phyloP scores from a whole-genome alignment of 2,329 filamentous ascomycete genomes.

The Aspergillus ochraceus region DNA sequence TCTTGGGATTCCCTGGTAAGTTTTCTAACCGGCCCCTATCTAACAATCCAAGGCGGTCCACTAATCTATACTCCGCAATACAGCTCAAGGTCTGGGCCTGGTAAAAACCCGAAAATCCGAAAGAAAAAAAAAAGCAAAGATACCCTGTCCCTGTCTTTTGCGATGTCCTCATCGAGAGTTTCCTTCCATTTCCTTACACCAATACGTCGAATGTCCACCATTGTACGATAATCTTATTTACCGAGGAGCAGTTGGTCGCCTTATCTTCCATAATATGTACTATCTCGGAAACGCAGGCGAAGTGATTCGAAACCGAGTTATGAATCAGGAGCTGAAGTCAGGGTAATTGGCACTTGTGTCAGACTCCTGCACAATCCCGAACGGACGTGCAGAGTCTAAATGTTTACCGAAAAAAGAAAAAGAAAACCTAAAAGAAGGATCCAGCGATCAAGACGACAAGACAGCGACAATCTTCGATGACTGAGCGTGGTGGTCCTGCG shows the following conservation, averaged over 20 bases:
- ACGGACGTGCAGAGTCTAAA: neutral
- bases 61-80: conserved; percentile 16
- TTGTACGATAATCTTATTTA: conserved; percentile 50
- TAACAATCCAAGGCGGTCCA: neutral
- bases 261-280: conserved; percentile 31
- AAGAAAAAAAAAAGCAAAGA: conserved; percentile 34
- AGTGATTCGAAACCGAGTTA: conserved; percentile 6
- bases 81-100: conserved; percentile 89
- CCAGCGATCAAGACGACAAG: neutral
- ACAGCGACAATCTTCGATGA: neutral
- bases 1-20: conserved; percentile 98
- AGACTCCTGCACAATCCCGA: neutral
- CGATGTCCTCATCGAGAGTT: conserved; percentile 38
- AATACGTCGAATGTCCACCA: conserved; percentile 36
- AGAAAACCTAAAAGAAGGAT: neutral
- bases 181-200: conserved; percentile 31
- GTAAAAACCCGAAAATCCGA: conserved; percentile 46
- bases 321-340: neutral
- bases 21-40: conserved; percentile 21
- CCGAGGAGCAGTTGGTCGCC: conserved; percentile 23
- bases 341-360: neutral
- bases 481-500: neutral
- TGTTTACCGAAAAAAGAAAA: neutral
- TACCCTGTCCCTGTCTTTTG: conserved; percentile 38
- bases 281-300: conserved; percentile 21